These are phyloP conservation scores for Tuber melanosporum DNA, from an alignment of 495 filamentous ascomycete species.

Conservation along the genomic window DNA sequence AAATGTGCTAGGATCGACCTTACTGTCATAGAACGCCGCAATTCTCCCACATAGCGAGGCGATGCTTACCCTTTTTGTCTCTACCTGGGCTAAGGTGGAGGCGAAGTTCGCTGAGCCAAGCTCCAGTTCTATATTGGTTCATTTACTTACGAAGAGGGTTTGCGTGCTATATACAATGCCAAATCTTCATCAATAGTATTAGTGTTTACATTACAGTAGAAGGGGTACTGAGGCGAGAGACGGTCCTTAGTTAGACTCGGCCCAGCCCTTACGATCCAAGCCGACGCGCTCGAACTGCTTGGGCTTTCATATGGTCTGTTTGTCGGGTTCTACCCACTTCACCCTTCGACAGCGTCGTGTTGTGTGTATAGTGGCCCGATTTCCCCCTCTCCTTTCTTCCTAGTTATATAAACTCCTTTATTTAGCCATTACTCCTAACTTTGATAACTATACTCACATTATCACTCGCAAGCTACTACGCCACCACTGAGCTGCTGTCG, in stretches of 20 bases:
- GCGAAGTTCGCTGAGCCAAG: neutral
- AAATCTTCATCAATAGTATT: neutral
- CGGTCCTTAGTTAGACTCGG: too few relatives aligned
- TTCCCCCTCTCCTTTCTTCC: neutral
- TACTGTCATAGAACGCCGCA: too few relatives aligned
- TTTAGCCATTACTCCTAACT: neutral
- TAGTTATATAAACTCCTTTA: neutral
- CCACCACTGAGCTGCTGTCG: neutral
- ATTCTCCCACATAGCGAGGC: too few relatives aligned
- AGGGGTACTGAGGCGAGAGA: too few relatives aligned
- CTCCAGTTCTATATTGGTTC: neutral
- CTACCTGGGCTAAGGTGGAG: neutral
- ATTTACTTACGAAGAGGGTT: neutral
- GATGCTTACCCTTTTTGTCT: too few relatives aligned
- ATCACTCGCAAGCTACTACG: neutral
- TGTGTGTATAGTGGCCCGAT: neutral
- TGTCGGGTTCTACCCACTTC: too few relatives aligned
- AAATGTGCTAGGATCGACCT: too few relatives aligned
- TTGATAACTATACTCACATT: neutral
- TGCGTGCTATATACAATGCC: neutral
- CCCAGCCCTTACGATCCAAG: neutral
- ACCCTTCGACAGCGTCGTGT: neutral
- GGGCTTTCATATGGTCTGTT: neutral
- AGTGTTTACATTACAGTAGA: neutral
- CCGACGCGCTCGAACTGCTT: neutral